phyloP scores from a whole-genome alignment of 495 filamentous ascomycete genomes.

The Xylaria palmicola region DNA sequence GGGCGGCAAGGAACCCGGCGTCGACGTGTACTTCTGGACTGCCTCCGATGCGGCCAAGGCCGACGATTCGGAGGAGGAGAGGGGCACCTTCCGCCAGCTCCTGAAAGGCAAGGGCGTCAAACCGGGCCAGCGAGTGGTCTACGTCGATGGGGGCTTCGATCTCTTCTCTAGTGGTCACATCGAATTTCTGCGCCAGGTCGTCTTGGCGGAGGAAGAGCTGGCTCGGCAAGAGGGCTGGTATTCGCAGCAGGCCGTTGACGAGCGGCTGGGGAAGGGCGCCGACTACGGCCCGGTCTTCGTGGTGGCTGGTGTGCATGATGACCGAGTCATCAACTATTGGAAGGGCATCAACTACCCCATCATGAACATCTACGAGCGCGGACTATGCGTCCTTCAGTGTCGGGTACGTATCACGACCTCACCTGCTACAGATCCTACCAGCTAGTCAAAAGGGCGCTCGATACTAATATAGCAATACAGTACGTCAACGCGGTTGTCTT shows the following conservation, averaged over 20 bases:
- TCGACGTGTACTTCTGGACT: slow-evolving; percentile 78
- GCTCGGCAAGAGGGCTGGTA: slow-evolving; percentile 72
- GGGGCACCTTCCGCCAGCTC: slow-evolving; percentile 59
- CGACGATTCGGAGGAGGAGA: slow-evolving; percentile 48
- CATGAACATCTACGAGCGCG: slow-evolving; percentile 98
- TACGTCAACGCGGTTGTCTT: slow-evolving; percentile 86
- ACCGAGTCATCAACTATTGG: slow-evolving; percentile 89
- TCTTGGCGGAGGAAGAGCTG: slow-evolving; percentile 64
- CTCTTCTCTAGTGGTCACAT: slow-evolving; percentile 97
- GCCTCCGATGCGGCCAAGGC: slow-evolving; percentile 53
- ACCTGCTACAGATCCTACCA: background rate
- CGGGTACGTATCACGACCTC: slow-evolving; percentile 53
- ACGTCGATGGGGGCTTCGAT: slow-evolving; percentile 96
- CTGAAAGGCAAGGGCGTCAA: slow-evolving; percentile 65
- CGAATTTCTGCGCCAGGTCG: slow-evolving; percentile 80
- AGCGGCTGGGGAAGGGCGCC: slow-evolving; percentile 60
- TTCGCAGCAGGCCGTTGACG: slow-evolving; percentile 56
- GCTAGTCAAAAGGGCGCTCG: background rate
- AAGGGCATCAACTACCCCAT: slow-evolving; percentile 98
- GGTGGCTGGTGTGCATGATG: slow-evolving; percentile 89
- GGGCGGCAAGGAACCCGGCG: slow-evolving; percentile 65
- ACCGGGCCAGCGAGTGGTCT: slow-evolving; percentile 81
- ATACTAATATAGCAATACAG: slow-evolving; percentile 41
- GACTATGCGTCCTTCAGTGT: slow-evolving; percentile 93
- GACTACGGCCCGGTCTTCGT: slow-evolving; percentile 83